phyloP scores from a whole-genome alignment of 2,329 filamentous ascomycete genomes.

The Epichloe typhina region DNA sequence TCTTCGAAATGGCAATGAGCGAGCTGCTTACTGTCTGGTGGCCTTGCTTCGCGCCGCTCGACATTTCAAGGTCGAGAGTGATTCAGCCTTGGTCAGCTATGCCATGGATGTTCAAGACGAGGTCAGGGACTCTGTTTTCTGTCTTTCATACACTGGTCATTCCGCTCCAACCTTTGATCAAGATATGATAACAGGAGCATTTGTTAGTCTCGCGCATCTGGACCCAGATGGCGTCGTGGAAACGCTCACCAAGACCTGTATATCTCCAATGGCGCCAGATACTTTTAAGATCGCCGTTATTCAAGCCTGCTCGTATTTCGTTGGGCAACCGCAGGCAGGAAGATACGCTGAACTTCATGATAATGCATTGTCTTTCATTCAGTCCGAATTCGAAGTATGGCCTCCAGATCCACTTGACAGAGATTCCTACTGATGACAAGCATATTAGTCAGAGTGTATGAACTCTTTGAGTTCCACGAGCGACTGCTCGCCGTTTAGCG shows the following conservation, averaged over 20 bases:
- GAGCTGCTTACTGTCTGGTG: constrained; percentile 53
- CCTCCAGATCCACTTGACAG: not conserved
- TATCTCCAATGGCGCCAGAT: constrained; percentile 41
- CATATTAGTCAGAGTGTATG: constrained; percentile 1
- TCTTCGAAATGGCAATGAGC: constrained; percentile 50
- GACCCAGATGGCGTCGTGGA: constrained; percentile 46
- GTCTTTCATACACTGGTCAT: constrained; percentile 31
- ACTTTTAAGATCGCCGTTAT: constrained; percentile 50
- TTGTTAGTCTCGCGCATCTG: constrained; percentile 50
- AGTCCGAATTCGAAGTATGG: not conserved
- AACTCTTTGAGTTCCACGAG: constrained; percentile 8
- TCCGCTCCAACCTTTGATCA: constrained; percentile 44
- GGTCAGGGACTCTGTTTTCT: constrained; percentile 51
- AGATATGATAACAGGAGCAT: constrained; percentile 52
- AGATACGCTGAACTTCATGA: constrained; percentile 43
- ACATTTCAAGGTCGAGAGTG: constrained; percentile 49
- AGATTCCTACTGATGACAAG: not conserved
- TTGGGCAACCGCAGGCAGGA: constrained; percentile 33
- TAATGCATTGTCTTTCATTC: constrained; percentile 42
- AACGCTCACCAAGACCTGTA: constrained; percentile 41
- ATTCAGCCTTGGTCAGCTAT: constrained; percentile 51
- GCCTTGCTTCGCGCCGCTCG: constrained; percentile 48
- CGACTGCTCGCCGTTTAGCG: constrained; percentile 17
- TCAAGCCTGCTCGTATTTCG: constrained; percentile 50
- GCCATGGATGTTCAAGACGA: constrained; percentile 59